Percentiles rank a stretch among this genome's conserved stretches.
These are phyloP conservation scores for Zizania latifolia DNA, from an alignment of 176 grass and related monocot genomes.

Conservation along the genomic window DNA sequence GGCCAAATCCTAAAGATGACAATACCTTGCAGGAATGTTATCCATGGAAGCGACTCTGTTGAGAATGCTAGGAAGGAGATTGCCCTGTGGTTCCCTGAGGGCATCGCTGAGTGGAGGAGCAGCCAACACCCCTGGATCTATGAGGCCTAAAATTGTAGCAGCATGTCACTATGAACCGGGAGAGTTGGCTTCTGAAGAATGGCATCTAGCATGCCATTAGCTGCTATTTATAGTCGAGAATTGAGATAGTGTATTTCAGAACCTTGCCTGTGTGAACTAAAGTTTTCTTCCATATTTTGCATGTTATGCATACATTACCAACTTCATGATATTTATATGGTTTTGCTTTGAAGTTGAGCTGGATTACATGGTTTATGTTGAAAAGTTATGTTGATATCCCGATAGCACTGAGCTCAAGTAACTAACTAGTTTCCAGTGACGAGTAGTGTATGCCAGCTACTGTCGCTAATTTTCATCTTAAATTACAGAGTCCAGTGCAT, in stretches of 20 bases:
- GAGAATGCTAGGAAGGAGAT: conserved; percentile 96
- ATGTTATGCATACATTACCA: neutral
- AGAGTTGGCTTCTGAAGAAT: neutral
- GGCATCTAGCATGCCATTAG: neutral
- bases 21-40: conserved; percentile 64
- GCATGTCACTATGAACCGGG: neutral
- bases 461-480: neutral
- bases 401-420: no score
- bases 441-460: no score
- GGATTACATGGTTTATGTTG: neutral
- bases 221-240: conserved; percentile 17
- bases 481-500: neutral
- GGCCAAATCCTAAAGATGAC: neutral
- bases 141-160: conserved; percentile 59
- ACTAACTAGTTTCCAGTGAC: no score
- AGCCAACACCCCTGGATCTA: conserved; percentile 94
- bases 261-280: conserved; percentile 37
- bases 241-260: conserved; percentile 14
- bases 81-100: conserved; percentile 86
- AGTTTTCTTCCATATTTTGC: neutral
- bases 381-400: no score
- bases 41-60: conserved; percentile 83
- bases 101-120: conserved; percentile 65
- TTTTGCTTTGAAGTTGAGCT: neutral
- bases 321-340: conserved; percentile 22